Evolutionary conservation across 805 yeast species (phyloP).

Genomic region (Cyberlindnera mrakii): DNA sequence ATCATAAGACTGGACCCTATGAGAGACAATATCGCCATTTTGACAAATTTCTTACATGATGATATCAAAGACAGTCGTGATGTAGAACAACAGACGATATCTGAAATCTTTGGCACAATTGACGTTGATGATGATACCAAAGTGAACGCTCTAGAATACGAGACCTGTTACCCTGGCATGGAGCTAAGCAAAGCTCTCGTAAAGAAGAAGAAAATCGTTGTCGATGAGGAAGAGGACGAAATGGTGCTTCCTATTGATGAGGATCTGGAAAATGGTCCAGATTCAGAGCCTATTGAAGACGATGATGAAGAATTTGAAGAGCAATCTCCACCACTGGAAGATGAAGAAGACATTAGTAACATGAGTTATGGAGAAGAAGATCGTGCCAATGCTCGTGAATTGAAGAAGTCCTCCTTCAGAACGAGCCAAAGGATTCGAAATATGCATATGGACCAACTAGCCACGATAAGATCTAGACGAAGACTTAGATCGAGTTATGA

Average conservation of each 20-base stretch:
- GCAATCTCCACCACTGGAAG: conserved; percentile 4
- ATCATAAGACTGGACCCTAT: conserved; percentile 25
- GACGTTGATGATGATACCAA: conserved; percentile 16
- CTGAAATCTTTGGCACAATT: conserved; percentile 33
- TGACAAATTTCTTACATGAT: conserved; percentile 57
- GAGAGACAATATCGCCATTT: conserved; percentile 44
- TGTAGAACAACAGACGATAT: conserved; percentile 49
- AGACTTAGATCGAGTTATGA: conserved; percentile 9
- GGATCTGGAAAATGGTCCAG: conserved; percentile 19
- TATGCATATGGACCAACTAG: conserved; percentile 12
- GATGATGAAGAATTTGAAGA: conserved; percentile 5
- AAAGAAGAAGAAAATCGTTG: conserved; percentile 15
- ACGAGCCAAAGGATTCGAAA: conserved; percentile 19
- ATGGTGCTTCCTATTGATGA: conserved; percentile 17
- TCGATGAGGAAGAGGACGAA: conserved; percentile 10
- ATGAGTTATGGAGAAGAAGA: conserved; percentile 18
- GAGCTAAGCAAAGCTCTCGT: conserved; percentile 17
- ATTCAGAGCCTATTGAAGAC: conserved; percentile 9
- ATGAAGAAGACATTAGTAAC: conserved; percentile 14
- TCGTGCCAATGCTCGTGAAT: conserved; percentile 16
- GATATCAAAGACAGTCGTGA: conserved; percentile 60
- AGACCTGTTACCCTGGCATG: conserved; percentile 34
- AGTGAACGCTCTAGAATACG: conserved; percentile 15
- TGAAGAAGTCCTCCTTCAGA: conserved; percentile 13
- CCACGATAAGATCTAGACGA: conserved; percentile 20